phyloP scores from a whole-genome alignment of 169 alveolate species.

The Theileria equi region DNA sequence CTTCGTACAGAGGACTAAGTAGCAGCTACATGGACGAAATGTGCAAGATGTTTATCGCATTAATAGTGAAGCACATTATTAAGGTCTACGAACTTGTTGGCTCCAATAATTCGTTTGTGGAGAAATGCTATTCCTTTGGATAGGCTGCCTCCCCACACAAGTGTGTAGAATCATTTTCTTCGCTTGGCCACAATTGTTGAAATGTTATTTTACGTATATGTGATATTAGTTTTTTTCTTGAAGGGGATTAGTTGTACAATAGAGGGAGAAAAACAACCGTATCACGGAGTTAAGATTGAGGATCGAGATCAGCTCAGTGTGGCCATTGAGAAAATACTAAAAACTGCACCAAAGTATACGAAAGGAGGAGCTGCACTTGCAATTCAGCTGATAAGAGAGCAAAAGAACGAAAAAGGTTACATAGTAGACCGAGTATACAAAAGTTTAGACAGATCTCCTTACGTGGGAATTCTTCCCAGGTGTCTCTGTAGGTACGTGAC shows the following conservation, averaged over 20 bases:
- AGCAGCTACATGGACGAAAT: conserved; percentile 13
- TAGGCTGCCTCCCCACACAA: conserved; percentile 5
- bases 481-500: conserved; percentile 34
- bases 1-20: conserved; percentile 11
- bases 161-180: background rate
- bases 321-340: background rate
- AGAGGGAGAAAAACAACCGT: background rate
- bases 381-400: background rate
- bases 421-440: conserved; percentile 11
- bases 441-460: conserved; percentile 22
- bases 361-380: conserved; percentile 47
- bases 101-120: background rate
- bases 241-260: background rate
- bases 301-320: background rate
- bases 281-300: background rate
- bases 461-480: conserved; percentile 40
- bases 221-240: conserved; percentile 1
- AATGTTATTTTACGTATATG: background rate
- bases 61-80: background rate
- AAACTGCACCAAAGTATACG: background rate
- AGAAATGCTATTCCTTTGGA: background rate
- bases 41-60: conserved; percentile 14
- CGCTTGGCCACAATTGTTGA: background rate
- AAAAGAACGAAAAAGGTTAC: conserved; percentile 6
- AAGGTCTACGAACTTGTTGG: conserved; percentile 5